Conservation (phyloP, 345 rosid species). For the Eucalyptus shirleyi region DNA sequence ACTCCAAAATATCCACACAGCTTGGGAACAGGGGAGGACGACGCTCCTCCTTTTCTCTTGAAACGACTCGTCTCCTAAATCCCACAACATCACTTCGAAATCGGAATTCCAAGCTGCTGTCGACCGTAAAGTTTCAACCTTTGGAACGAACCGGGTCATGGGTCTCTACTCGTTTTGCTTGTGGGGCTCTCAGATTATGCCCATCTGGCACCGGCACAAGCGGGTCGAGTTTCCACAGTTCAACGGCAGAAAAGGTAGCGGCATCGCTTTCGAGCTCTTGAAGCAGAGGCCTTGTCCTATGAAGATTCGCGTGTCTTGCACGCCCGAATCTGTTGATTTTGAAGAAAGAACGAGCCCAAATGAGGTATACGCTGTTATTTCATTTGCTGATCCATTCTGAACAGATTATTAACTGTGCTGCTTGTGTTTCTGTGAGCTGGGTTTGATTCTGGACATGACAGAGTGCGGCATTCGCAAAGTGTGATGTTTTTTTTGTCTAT, state of each 20-base stretch:
- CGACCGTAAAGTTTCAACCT: neutral
- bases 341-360: conserved; percentile 69
- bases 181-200: neutral
- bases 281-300: neutral
- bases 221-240: neutral
- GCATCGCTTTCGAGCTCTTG: neutral
- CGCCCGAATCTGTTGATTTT: conserved; percentile 21
- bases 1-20: neutral
- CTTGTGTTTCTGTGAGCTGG: neutral
- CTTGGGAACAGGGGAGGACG: neutral
- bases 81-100: neutral
- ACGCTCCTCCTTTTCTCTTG: neutral
- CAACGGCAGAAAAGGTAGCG: neutral
- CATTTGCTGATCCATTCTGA: neutral
- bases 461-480: neutral
- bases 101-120: neutral
- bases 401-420: neutral
- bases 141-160: neutral
- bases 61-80: neutral
- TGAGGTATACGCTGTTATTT: conserved; percentile 30
- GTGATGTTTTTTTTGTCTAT: neutral
- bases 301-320: conserved; percentile 8
- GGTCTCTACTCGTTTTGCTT: neutral
- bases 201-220: neutral
- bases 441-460: neutral